These are phyloP conservation scores for Leccinum subgranulosum DNA, from an alignment of 768 basidiomycete genomes.

Conservation along the genomic window DNA sequence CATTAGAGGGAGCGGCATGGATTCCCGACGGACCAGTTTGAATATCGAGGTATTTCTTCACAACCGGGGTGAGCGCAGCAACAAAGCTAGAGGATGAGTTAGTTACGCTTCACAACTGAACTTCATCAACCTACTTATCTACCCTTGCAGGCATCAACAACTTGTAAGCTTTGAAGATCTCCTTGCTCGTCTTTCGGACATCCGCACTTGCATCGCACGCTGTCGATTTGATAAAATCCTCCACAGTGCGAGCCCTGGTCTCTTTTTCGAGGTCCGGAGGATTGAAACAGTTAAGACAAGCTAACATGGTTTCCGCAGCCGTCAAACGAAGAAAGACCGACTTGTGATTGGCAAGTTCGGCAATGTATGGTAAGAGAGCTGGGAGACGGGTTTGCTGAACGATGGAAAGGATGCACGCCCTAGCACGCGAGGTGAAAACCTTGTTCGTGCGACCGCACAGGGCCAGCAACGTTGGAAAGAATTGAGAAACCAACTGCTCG, in stretches of 20 bases:
- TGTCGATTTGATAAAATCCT: constrained; percentile 62
- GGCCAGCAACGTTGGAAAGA: constrained; percentile 63
- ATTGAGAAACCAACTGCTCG: constrained; percentile 62
- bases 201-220: constrained; percentile 76
- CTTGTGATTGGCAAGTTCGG: constrained; percentile 62
- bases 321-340: constrained; percentile 58
- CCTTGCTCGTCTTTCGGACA: constrained; percentile 63
- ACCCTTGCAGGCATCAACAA: constrained; percentile 65
- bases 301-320: constrained; percentile 62
- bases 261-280: constrained; percentile 79
- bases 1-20: constrained; percentile 3
- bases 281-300: constrained; percentile 71
- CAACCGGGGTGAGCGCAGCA: constrained; percentile 69
- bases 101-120: constrained; percentile 4
- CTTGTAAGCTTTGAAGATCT: constrained; percentile 76
- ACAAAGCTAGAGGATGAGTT: constrained; percentile 51
- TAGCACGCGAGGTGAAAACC: constrained; percentile 67
- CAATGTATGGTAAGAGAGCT: constrained; percentile 56
- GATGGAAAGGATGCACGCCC: constrained; percentile 53
- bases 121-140: constrained; percentile 47
- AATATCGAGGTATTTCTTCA: constrained; percentile 71
- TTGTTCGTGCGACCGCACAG: constrained; percentile 78
- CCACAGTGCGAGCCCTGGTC: constrained; percentile 58
- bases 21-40: constrained; percentile 11
- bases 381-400: constrained; percentile 69